These are phyloP conservation scores for Fusarium sp. DNA, from an alignment of 2,329 filamentous ascomycete species.

Conservation along the genomic window DNA sequence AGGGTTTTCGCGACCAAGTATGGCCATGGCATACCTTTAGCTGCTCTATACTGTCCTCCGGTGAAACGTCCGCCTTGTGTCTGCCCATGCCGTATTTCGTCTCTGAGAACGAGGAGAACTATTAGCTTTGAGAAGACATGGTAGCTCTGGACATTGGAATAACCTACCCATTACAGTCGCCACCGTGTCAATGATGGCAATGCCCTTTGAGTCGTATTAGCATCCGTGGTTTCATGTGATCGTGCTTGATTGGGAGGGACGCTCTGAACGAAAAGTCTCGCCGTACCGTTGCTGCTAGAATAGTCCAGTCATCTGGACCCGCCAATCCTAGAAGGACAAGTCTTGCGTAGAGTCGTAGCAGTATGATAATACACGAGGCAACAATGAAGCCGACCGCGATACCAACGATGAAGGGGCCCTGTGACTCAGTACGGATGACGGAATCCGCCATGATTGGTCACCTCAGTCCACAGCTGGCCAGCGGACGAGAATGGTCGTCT, in stretches of 20 bases:
- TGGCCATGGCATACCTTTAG: slow-evolving; percentile 39
- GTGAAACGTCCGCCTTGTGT: slow-evolving; percentile 41
- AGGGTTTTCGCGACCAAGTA: neutral
- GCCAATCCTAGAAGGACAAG: slow-evolving; percentile 40
- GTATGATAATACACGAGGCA: slow-evolving; percentile 27
- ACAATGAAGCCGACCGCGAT: slow-evolving; percentile 42
- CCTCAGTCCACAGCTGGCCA: neutral
- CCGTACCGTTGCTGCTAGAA: slow-evolving; percentile 42
- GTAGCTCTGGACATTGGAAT: neutral
- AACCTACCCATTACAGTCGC: neutral
- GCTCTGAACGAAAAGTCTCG: neutral
- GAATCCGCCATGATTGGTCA: neutral
- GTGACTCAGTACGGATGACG: neutral
- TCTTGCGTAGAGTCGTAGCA: slow-evolving; percentile 47
- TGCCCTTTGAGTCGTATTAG: neutral
- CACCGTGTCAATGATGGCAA: neutral
- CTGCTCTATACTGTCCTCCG: slow-evolving; percentile 38
- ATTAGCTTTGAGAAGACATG: neutral
- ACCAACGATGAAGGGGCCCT: slow-evolving; percentile 38
- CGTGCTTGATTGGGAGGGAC: neutral
- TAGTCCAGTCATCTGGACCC: slow-evolving; percentile 51
- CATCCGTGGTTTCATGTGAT: neutral
- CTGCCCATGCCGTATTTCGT: slow-evolving; percentile 48
- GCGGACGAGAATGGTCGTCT: neutral
- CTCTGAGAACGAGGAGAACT: slow-evolving; percentile 27